Conservation (phyloP, 257 asterid genomes). For the Agastache rugosa region DNA sequence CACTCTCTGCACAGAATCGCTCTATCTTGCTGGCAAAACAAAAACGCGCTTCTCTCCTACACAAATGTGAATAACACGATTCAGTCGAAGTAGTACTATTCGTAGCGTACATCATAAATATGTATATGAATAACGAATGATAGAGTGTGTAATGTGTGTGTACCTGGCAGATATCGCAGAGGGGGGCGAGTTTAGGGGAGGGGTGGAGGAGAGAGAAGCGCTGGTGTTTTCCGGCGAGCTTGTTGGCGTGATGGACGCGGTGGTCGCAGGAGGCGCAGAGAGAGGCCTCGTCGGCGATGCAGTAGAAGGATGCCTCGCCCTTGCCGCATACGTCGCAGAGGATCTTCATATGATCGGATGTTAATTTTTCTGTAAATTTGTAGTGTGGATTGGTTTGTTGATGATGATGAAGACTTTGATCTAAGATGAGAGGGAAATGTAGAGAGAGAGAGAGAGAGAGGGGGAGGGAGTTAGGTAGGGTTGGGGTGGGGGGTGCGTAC, state of each 20-base stretch:
- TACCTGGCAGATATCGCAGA: slow-evolving; percentile 94
- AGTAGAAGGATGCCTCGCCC: slow-evolving; percentile 67
- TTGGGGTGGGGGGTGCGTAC: not conserved
- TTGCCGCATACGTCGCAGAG: slow-evolving; percentile 86
- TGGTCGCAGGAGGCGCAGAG: slow-evolving; percentile 91
- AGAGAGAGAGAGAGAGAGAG: not conserved
- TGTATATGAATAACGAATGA: not conserved
- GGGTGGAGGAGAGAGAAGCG: slow-evolving; percentile 78
- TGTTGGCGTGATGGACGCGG: slow-evolving; percentile 96
- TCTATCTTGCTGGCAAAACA: slow-evolving; percentile 93
- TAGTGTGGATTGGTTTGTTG: not conserved
- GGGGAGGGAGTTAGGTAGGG: not conserved
- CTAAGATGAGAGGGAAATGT: not conserved
- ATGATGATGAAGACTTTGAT: not conserved
- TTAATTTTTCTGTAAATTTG: no score
- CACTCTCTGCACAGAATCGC: slow-evolving; percentile 88
- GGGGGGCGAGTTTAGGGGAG: slow-evolving; percentile 60
- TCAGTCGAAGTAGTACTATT: no score
- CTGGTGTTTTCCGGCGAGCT: slow-evolving; percentile 85
- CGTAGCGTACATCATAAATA: no score
- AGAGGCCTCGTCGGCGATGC: slow-evolving; percentile 91
- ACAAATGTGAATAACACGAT: not conserved
- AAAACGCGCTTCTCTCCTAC: slow-evolving; percentile 84
- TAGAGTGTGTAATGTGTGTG: not conserved
- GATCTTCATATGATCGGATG: slow-evolving; percentile 66